These are phyloP conservation scores for Lanmaoa pseudosensibilis DNA, from an alignment of 768 basidiomycete genomes.

Conservation along the genomic window DNA sequence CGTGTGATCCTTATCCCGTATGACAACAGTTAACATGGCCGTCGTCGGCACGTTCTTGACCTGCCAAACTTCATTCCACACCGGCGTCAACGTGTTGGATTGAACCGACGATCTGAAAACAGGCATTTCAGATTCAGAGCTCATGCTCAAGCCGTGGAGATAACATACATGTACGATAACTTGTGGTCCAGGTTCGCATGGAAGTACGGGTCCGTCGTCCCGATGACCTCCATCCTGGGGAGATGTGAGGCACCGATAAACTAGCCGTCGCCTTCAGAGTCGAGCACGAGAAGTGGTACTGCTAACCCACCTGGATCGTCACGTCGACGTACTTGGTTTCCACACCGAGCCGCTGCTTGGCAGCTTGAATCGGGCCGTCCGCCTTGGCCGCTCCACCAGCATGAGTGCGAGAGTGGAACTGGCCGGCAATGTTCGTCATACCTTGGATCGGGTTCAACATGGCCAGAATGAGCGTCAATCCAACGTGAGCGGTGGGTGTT, in stretches of 20 bases:
- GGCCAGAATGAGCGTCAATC: not conserved
- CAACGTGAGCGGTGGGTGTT: not conserved
- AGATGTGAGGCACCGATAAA: slow-evolving; percentile 72
- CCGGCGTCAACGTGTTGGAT: slow-evolving; percentile 53
- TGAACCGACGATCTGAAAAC: slow-evolving; percentile 64
- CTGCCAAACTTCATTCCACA: slow-evolving; percentile 77
- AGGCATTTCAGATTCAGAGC: not conserved
- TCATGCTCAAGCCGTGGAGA: not conserved
- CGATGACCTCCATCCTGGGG: slow-evolving; percentile 69
- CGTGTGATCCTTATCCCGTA: slow-evolving; percentile 70
- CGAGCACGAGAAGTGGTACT: not conserved
- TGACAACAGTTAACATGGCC: slow-evolving; percentile 58
- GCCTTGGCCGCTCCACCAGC: slow-evolving; percentile 9
- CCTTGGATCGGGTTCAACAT: slow-evolving; percentile 17
- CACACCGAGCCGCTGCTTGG: slow-evolving; percentile 35
- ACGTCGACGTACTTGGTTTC: slow-evolving; percentile 55
- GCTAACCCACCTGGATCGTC: slow-evolving; percentile 47
- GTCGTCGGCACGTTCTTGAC: slow-evolving; percentile 69
- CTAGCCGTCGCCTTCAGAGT: slow-evolving; percentile 32
- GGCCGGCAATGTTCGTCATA: slow-evolving; percentile 15
- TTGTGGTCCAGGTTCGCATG: slow-evolving; percentile 62
- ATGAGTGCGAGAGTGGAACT: slow-evolving; percentile 2
- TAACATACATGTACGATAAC: slow-evolving; percentile 63
- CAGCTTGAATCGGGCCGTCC: slow-evolving; percentile 33
- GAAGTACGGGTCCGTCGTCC: slow-evolving; percentile 69